These are phyloP conservation scores for Solanum habrochaites DNA, from an alignment of 257 asterid genomes.

Conservation along the genomic window DNA sequence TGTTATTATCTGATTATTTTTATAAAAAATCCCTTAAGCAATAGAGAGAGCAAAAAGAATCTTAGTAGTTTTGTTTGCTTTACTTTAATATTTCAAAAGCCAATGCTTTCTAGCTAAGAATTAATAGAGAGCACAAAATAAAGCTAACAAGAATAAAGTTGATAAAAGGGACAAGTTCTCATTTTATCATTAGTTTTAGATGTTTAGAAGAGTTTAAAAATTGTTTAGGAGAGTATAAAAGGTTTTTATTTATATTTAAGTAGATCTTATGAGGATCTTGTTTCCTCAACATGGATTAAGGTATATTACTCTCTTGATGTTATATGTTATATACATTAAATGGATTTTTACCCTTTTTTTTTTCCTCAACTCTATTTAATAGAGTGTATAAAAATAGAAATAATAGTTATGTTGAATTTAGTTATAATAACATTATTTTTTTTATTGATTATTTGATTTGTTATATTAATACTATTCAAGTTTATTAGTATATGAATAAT, in stretches of 20 bases:
- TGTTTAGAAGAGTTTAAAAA: not conserved
- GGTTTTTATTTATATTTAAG: not conserved
- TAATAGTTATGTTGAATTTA: too few relatives aligned
- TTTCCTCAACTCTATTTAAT: not conserved
- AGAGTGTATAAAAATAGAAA: not conserved
- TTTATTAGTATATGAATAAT: too few relatives aligned
- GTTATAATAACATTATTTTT: too few relatives aligned
- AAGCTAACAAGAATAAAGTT: slow-evolving; percentile 10
- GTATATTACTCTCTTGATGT: not conserved
- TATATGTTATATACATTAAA: not conserved
- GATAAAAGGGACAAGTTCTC: not conserved
- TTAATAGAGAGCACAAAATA: not conserved
- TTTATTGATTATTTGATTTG: not conserved
- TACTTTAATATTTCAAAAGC: not conserved
- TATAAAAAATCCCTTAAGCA: not conserved
- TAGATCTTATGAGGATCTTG: not conserved
- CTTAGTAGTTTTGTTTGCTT: slow-evolving; percentile 2
- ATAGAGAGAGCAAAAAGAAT: not conserved
- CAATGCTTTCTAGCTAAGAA: not conserved
- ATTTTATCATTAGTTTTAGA: not conserved
- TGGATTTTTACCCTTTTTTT: not conserved
- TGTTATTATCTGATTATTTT: not conserved
- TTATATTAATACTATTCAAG: not conserved
- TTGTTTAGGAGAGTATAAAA: not conserved
- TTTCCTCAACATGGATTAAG: not conserved